phyloP scores from a whole-genome alignment of 495 filamentous ascomycete species.

The Pyronema omphalodes region DNA sequence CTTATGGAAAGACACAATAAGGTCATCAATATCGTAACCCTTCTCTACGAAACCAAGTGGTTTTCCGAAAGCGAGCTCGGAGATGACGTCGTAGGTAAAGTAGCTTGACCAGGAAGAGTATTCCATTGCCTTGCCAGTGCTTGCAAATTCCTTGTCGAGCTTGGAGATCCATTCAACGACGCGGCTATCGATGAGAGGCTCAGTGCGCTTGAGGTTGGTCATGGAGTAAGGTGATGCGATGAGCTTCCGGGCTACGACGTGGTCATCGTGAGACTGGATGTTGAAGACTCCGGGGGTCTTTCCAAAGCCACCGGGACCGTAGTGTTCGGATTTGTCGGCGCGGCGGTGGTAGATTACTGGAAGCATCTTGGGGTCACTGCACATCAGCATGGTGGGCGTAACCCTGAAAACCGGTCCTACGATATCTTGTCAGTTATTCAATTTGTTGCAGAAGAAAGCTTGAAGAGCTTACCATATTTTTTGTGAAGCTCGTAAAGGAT shows the following conservation, averaged over 20 bases:
- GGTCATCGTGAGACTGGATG: no score
- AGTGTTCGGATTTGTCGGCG: constrained; percentile 18
- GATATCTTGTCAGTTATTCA: no score
- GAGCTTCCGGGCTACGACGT: no score
- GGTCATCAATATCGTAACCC: constrained; percentile 36
- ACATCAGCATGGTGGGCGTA: constrained; percentile 29
- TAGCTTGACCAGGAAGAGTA: constrained; percentile 7
- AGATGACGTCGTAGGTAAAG: constrained; percentile 46
- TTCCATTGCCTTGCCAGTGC: constrained; percentile 13
- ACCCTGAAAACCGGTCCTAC: constrained; percentile 27
- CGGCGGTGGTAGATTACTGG: constrained; percentile 28
- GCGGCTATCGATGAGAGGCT: constrained; percentile 31
- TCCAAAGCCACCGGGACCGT: neutral
- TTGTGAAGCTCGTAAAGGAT: no score
- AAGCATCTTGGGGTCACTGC: constrained; percentile 31
- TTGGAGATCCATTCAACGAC: constrained; percentile 31
- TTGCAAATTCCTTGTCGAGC: constrained; percentile 28
- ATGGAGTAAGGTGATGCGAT: no score
- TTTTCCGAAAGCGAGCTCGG: constrained; percentile 42
- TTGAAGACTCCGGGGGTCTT: no score
- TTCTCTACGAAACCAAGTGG: constrained; percentile 42
- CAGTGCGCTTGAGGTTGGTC: neutral
- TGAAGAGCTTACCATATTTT: no score
- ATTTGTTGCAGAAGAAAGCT: no score
- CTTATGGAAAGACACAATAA: constrained; percentile 34